Evolutionary conservation across 2,329 filamentous ascomycete genomes (phyloP).

Genomic region (Pseudopithomyces chartarum): DNA sequence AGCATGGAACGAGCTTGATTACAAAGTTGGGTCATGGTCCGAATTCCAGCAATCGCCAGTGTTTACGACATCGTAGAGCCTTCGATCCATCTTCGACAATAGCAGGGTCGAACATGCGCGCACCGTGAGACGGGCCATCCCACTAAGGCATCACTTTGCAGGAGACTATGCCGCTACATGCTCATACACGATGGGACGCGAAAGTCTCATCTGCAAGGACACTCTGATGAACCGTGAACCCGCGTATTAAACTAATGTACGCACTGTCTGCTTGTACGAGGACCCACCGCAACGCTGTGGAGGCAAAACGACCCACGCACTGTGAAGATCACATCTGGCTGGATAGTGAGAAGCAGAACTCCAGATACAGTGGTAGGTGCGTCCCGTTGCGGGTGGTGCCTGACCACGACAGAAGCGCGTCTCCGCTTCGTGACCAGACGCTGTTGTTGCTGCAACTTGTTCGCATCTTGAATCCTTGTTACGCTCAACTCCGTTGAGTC

Average conservation of each 20-base stretch:
- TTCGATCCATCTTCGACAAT: not conserved
- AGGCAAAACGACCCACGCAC: slow-evolving; percentile 4
- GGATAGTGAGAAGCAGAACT: not conserved
- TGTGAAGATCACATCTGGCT: slow-evolving; percentile 6
- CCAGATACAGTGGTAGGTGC: slow-evolving; percentile 7
- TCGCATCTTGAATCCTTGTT: not conserved
- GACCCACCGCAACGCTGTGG: slow-evolving; percentile 17
- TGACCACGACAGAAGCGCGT: slow-evolving; percentile 9
- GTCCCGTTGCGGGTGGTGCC: slow-evolving; percentile 8
- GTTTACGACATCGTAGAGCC: too few relatives aligned
- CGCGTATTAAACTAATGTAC: slow-evolving; percentile 15
- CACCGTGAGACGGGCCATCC: slow-evolving; percentile 9
- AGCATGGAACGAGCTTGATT: not conserved
- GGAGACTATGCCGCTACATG: not conserved
- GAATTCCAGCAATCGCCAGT: too few relatives aligned
- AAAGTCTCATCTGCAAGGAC: slow-evolving; percentile 14
- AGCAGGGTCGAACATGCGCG: not conserved
- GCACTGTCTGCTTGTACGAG: slow-evolving; percentile 9
- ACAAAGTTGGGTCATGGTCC: not conserved
- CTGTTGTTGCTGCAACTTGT: slow-evolving; percentile 1
- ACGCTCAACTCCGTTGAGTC: slow-evolving; percentile 6
- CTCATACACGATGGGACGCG: slow-evolving; percentile 6
- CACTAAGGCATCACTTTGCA: not conserved
- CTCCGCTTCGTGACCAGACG: slow-evolving; percentile 5
- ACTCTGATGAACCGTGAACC: slow-evolving; percentile 14